These are phyloP conservation scores for Candida nanaspora DNA, from an alignment of 805 yeast species.

Conservation along the genomic window DNA sequence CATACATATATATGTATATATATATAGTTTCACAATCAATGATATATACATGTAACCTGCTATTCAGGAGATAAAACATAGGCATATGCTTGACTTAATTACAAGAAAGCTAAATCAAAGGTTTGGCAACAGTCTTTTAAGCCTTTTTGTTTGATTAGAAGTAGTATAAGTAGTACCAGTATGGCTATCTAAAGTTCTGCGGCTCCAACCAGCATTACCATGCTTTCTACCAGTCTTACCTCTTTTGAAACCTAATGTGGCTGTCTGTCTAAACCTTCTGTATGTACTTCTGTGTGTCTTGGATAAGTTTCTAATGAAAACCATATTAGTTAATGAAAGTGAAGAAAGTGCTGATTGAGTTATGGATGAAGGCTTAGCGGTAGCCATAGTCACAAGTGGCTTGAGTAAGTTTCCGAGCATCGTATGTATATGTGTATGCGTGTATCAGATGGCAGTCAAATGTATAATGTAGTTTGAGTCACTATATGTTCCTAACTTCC, in stretches of 20 bases:
- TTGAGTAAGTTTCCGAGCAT: background rate
- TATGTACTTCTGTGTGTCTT: conserved; percentile 85
- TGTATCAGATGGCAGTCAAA: background rate
- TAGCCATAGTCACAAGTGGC: background rate
- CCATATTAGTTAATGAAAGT: background rate
- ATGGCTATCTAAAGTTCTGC: conserved; percentile 49
- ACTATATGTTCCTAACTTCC: too few relatives aligned
- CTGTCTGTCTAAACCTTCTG: conserved; percentile 77
- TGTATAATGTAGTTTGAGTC: background rate
- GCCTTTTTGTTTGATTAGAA: conserved; percentile 49
- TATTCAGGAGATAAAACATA: too few relatives aligned
- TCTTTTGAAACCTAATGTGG: conserved; percentile 53
- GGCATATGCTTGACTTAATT: too few relatives aligned
- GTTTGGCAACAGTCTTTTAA: conserved; percentile 47
- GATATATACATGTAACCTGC: too few relatives aligned
- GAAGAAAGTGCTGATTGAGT: background rate
- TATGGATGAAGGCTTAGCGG: background rate
- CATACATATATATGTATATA: too few relatives aligned
- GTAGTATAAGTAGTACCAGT: conserved; percentile 52
- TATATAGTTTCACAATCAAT: too few relatives aligned
- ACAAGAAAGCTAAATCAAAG: too few relatives aligned
- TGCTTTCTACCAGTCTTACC: conserved; percentile 84
- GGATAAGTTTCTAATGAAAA: conserved; percentile 31
- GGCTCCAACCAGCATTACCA: conserved; percentile 86
- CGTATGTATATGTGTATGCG: too few relatives aligned